Base-by-base conservation (phyloP, 257 asterid species). In the Agastache rugosa region DNA sequence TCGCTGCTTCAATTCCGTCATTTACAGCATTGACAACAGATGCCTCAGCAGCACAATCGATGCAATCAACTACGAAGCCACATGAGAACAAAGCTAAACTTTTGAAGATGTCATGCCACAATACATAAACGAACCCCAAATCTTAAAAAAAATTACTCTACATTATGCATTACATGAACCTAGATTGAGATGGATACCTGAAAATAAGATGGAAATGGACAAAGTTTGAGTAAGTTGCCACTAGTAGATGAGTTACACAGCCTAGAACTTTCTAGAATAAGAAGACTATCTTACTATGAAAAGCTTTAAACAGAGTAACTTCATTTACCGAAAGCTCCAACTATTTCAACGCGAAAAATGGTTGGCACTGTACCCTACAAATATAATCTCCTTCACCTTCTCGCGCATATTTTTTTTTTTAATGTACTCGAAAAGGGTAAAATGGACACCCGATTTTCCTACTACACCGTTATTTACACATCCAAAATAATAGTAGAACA, bases 31-130 rank as follows among this genome's bases (percentile, higher is more conserved):
- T 87, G 73, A 93, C 88, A 44, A 91, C 97, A 0, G 98, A 91
- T 42, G 84, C 83, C 75, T 93, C 98, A 44, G 98, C 96, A 76
- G 98, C 98, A 78, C 97, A 93, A 77, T 93, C 98, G 65, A 93
- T 93, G 91, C 97, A 93, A 83, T 93, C 98, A 77, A 93, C 98
- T 93, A 69, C 19, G 19, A n/a, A 5, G 62, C 51, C 47, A 69
- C 54, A 74, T 3, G 11, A 42, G 41, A 81, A 27, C 55, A 65
- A 31, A 54, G 44, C 35, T 39, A 8, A 3, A 34, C 11, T 19
- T 55, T 47, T 48, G 7, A n/a, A 25, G 42, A 47, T 27, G 22
- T 34, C 39, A 12, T 35, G 39, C 22, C 34, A 50, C 8, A 61
- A 55, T 23, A 66, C 29, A n/a, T 56, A 27, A 65, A 27, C 22